Percentiles rank a stretch among this genome's conserved stretches.
phyloP scores from a whole-genome alignment of 768 basidiomycete species.

The Cystofilobasidium ferigula region DNA sequence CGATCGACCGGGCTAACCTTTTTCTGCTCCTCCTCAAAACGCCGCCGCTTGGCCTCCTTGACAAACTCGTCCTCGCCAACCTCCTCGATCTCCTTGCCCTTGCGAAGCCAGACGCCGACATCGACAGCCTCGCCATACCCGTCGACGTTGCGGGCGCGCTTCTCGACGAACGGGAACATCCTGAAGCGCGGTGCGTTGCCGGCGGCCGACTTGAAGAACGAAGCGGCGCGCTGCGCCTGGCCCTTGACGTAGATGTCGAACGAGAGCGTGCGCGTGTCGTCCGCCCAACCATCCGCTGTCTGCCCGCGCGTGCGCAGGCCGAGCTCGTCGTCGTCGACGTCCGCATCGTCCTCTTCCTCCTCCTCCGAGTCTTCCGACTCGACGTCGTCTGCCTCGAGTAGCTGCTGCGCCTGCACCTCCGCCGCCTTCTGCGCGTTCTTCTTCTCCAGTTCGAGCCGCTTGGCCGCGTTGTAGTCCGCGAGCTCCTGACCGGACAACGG shows the following conservation, averaged over 20 bases:
- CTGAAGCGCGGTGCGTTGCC: constrained; percentile 52
- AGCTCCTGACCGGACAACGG: constrained; percentile 80
- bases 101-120: constrained; percentile 88
- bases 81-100: constrained; percentile 79
- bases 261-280: constrained; percentile 60
- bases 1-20: constrained; percentile 52
- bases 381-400: constrained; percentile 86
- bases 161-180: constrained; percentile 96
- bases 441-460: constrained; percentile 65
- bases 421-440: constrained; percentile 78
- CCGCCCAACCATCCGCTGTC: constrained; percentile 29
- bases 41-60: constrained; percentile 57
- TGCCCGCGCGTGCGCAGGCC: constrained; percentile 30
- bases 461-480: constrained; percentile 63
- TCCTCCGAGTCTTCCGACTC: constrained; percentile 39
- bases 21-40: constrained; percentile 65
- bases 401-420: constrained; percentile 65
- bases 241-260: constrained; percentile 97
- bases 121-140: constrained; percentile 93
- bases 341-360: constrained; percentile 42
- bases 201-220: constrained; percentile 63
- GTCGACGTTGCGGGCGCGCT: constrained; percentile 72
- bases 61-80: constrained; percentile 63
- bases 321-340: constrained; percentile 49
- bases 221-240: constrained; percentile 70